Base-by-base conservation (phyloP, 169 alveolate species). In the Eimeria acervulina region DNA sequence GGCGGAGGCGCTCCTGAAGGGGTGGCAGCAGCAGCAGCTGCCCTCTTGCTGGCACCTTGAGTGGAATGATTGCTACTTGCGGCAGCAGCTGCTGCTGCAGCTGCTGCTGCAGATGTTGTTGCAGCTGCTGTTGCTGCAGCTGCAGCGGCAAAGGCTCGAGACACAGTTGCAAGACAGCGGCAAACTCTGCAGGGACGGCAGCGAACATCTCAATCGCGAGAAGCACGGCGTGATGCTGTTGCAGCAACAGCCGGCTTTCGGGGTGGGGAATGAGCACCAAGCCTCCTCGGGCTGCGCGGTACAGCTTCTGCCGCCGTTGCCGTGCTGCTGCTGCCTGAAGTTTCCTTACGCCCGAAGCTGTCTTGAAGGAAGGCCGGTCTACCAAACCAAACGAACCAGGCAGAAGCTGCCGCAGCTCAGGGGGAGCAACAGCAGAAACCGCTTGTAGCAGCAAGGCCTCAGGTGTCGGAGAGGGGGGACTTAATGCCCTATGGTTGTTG, bases 221-320 rank as follows among this genome's bases (percentile, higher is more conserved):
- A 6, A 84, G 76, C 52, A 40, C 76, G 13, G 92, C 92, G 28
- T 84, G 92, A 19, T 84, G 92, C 92, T 84, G 92, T 78, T 52
- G 92, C 78, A 84, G 78, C 47, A 36, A 36, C 52, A 63, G 36
- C 13, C 78, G n/a, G 92, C 78, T 84, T 55, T 84, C 92, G 21
- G 92, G 92, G 40, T 84, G 92, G 1, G 92, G 78, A 52, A 84
- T 84, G 10, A 84, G 31, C 51, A 84, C 78, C 19, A 84, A 28
- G 59, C 92, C 92, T 7, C 42, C 92, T 31, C 33, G 33, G 51
- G 80, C n/a, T 26, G 12, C 36, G 31, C 92, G 33, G 23, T 51
- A 55, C 78, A 84, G 78, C 92, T 55, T 40, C 80, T 59, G 78
- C 76, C 76, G 47, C 76, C 92, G 72, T 44, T 31, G 72, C 92